Evolutionary conservation across 495 filamentous ascomycete species (phyloP).

Genomic region (Xylaria venustula): DNA sequence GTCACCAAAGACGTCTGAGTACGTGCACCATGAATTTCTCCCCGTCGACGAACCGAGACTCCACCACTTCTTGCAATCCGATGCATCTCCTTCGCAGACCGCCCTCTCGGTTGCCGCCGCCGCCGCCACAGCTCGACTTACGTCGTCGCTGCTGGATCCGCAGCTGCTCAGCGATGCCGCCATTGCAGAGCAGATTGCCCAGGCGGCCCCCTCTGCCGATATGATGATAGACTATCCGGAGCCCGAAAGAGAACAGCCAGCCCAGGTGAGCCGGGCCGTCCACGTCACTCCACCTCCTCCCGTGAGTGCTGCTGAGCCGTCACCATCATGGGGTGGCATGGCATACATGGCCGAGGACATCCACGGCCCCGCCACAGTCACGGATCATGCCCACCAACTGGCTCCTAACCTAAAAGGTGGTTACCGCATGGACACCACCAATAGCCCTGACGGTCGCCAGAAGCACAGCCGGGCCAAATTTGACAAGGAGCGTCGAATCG

Average conservation of each 20-base stretch:
- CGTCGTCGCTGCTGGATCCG: conserved; percentile 48
- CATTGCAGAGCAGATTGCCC: conserved; percentile 21
- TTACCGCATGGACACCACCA: conserved; percentile 40
- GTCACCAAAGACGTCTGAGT: conserved; percentile 8
- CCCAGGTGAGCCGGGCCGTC: background rate
- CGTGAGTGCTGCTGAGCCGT: background rate
- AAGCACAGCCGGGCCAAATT: conserved; percentile 63
- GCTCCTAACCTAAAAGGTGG: conserved; percentile 34
- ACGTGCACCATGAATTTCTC: conserved; percentile 21
- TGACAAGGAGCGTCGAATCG: conserved; percentile 62
- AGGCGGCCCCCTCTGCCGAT: conserved; percentile 17
- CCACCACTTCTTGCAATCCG: conserved; percentile 27
- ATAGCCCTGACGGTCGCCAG: conserved; percentile 31
- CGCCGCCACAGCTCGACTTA: conserved; percentile 48
- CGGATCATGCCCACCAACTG: conserved; percentile 22
- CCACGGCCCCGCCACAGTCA: conserved; percentile 26
- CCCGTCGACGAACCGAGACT: conserved; percentile 40
- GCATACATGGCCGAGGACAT: conserved; percentile 40
- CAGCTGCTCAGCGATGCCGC: conserved; percentile 41
- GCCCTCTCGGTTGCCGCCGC: conserved; percentile 46
- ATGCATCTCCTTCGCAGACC: conserved; percentile 27
- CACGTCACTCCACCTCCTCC: conserved; percentile 4
- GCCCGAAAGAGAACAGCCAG: conserved; percentile 13
- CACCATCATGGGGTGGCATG: conserved; percentile 41
- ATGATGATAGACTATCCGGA: conserved; percentile 28